Conservation (phyloP, 768 basidiomycete species). For the Lyophyllum decastes region DNA sequence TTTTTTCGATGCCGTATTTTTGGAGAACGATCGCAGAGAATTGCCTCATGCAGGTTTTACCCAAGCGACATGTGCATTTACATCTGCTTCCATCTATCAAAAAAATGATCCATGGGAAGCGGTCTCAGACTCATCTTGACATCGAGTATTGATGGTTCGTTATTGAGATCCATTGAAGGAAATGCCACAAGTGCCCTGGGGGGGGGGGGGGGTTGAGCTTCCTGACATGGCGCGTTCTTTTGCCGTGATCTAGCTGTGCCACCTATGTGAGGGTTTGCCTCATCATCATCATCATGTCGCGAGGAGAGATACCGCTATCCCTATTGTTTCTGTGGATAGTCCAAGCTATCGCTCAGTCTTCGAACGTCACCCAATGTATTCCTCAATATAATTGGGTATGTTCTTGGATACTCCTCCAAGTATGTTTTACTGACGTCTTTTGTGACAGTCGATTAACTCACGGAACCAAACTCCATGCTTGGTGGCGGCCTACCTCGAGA, state of each 20-base stretch:
- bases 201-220: not conserved
- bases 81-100: conserved; percentile 4
- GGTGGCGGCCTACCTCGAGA: conserved; percentile 49
- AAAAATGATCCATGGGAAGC: not conserved
- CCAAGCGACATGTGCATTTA: not conserved
- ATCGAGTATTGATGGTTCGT: not conserved
- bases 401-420: not conserved
- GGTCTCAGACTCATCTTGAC: not conserved
- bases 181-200: not conserved
- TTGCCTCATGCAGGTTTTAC: not conserved
- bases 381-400: conserved; percentile 39
- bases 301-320: not conserved
- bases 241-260: not conserved
- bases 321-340: not conserved
- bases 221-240: not conserved
- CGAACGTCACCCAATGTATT: conserved; percentile 38
- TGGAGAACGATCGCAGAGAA: not conserved
- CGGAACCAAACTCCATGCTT: conserved; percentile 49
- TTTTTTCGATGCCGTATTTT: not conserved
- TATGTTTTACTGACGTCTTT: not conserved
- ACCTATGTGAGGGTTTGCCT: not conserved
- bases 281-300: conserved; percentile 5
- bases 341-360: conserved; percentile 27
- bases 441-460: conserved; percentile 39
- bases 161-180: not conserved